These are phyloP conservation scores for Corymbia calophylla DNA, from an alignment of 441 rosid genomes.

Conservation along the genomic window DNA sequence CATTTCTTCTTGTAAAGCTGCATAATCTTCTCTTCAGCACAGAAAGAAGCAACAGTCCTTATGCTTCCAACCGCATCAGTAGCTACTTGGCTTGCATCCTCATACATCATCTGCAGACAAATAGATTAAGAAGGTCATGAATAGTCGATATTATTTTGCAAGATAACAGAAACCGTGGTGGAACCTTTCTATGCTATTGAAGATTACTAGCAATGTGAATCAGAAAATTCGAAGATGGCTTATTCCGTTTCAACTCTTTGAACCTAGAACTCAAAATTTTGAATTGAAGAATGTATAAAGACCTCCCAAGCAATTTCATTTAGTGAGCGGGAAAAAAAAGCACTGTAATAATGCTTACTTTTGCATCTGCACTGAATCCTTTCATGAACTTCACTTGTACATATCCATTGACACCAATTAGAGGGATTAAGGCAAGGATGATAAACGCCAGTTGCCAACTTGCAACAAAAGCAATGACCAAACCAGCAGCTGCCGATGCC, in stretches of 20 bases:
- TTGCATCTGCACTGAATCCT: not conserved
- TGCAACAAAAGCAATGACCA: not conserved
- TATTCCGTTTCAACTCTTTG: not conserved
- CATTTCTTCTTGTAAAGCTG: slow-evolving; percentile 11
- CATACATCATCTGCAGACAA: slow-evolving; percentile 9
- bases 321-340: not conserved
- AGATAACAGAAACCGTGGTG: not conserved
- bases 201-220: not conserved
- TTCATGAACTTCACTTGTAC: not conserved
- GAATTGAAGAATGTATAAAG: not conserved
- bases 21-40: slow-evolving; percentile 6
- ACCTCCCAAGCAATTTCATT: not conserved
- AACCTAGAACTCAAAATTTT: not conserved
- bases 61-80: slow-evolving; percentile 7
- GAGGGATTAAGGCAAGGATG: not conserved
- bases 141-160: not conserved
- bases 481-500: not conserved
- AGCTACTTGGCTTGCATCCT: slow-evolving; percentile 14
- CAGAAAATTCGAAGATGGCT: not conserved
- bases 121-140: not conserved
- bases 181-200: not conserved
- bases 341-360: not conserved
- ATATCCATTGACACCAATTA: not conserved
- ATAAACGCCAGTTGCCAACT: not conserved
- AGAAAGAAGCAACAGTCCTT: slow-evolving; percentile 9